Evolutionary conservation across 768 basidiomycete genomes (phyloP), one percentile per base, ranked within the genome.

Genomic region (Russula brevipes): DNA sequence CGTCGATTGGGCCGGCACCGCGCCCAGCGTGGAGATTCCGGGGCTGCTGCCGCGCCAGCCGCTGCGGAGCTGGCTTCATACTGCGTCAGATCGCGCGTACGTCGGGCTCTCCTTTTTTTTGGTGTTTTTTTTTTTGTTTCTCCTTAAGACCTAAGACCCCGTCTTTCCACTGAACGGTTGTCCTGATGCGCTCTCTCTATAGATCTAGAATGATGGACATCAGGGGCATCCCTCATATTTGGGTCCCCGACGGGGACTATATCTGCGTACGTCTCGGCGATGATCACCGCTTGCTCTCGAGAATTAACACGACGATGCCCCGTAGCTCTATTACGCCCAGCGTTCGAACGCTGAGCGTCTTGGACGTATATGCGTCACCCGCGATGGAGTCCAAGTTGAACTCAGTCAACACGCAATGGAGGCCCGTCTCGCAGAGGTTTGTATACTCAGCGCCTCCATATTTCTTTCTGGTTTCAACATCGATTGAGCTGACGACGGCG

Each of bases 401-500:
- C 38, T 69, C 47, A 63, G 65, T 16, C 60, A 42, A n/a, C 57
- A 50, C 8, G 69, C 64, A 8, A 60, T 69, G 45, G 61, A 66
- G 31, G 62, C 61, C 9, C 61, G 59, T 12, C 39, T 69, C 12
- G 59, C 42, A 0, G 69, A 69, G 17, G 61, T 65, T 41, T 66
- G 61, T 54, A 59, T 69, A n/a, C 49, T 69, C 9, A 44, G 59
- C 33, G 64, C 67, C 38, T 69, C 67, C 16, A 31, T 69, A 16
- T 68, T 69, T 49, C 65, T 69, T 5, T 68, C 66, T 14, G 67
- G 67, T 6, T 47, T 31, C 9, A 60, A 45, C 12, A 66, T 68
- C 17, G 67, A 68, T 52, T 68, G 35, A 54, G 17, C 19, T 1
- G 8, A 11, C 41, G 35, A 33, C n/a, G n/a, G 19, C 3, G 30